Conservation (phyloP, 108 stramenopile species). For the Cyclotella distinguenda region DNA sequence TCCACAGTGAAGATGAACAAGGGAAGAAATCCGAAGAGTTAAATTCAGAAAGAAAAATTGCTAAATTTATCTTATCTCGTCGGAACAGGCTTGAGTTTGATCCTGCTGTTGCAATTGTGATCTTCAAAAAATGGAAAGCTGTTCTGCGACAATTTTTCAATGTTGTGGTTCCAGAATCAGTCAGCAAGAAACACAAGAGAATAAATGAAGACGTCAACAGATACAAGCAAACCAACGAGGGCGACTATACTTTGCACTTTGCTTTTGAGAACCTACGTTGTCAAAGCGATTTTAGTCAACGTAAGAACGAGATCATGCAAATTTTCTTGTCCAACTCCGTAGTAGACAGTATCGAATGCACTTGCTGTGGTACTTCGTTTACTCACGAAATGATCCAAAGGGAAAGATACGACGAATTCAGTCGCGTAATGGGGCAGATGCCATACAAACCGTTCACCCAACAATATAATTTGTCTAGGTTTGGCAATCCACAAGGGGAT, state of each 20-base stretch:
- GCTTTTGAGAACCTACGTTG: neutral
- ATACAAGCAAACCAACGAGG: neutral
- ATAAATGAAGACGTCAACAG: too few species aligned
- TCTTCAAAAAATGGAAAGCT: slow-evolving; percentile 6
- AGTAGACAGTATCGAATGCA: slow-evolving; percentile 26
- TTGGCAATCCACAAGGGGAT: neutral
- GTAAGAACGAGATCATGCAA: neutral
- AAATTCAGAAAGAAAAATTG: slow-evolving; percentile 8
- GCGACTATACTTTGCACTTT: neutral
- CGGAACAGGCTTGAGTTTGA: neutral
- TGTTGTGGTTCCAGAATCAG: neutral
- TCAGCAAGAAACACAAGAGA: neutral
- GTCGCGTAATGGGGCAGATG: neutral
- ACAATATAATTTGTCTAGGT: neutral
- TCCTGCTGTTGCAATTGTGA: slow-evolving; percentile 1
- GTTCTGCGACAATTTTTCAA: slow-evolving; percentile 1
- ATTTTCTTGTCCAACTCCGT: slow-evolving; percentile 6
- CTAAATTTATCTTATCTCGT: neutral
- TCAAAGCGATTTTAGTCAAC: neutral
- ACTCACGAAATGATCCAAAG: slow-evolving; percentile 1
- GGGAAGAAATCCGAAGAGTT: slow-evolving; percentile 19
- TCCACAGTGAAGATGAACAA: slow-evolving; percentile 14
- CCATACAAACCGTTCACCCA: slow-evolving; percentile 1
- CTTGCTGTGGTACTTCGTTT: slow-evolving; percentile 13
- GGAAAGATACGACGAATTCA: neutral